Evolutionary conservation across 2,329 filamentous ascomycete species (phyloP).

Genomic region (Neofusicoccum cordaticola): DNA sequence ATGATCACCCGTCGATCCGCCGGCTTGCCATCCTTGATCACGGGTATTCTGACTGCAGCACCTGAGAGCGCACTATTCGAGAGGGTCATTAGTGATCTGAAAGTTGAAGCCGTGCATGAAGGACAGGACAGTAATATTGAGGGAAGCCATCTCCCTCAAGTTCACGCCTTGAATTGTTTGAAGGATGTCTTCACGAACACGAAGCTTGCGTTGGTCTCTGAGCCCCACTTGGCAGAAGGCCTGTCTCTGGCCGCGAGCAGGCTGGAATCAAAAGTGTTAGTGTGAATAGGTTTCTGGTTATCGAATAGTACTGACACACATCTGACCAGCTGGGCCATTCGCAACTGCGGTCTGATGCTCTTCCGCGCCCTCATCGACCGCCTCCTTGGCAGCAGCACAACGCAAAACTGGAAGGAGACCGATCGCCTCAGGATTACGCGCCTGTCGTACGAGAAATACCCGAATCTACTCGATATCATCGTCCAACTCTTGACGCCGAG

Average conservation of each 20-base stretch:
- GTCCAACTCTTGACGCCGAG: constrained; percentile 54
- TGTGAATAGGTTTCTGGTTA: constrained; percentile 2
- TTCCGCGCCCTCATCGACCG: constrained; percentile 81
- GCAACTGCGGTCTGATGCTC: constrained; percentile 88
- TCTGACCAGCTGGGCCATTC: constrained; percentile 73
- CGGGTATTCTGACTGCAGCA: constrained; percentile 72
- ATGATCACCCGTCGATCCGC: constrained; percentile 85
- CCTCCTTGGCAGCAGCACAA: constrained; percentile 38
- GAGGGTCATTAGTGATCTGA: constrained; percentile 62
- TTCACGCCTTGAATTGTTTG: constrained; percentile 90
- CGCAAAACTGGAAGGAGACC: constrained; percentile 56
- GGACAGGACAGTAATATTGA: constrained; percentile 51
- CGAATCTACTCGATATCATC: constrained; percentile 62
- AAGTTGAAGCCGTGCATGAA: constrained; percentile 56
- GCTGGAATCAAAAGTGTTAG: constrained; percentile 71
- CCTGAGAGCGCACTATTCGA: constrained; percentile 56
- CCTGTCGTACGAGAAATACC: constrained; percentile 69
- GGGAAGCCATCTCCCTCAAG: constrained; percentile 71
- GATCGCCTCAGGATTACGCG: constrained; percentile 45
- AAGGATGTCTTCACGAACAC: constrained; percentile 90
- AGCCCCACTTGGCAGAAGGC: constrained; percentile 69
- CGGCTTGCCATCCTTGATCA: constrained; percentile 83
- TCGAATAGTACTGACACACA: background rate
- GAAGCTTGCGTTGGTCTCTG: constrained; percentile 68
- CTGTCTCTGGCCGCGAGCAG: constrained; percentile 77